phyloP scores from a whole-genome alignment of 129 eudicot genomes.

The Tagetes patula region DNA sequence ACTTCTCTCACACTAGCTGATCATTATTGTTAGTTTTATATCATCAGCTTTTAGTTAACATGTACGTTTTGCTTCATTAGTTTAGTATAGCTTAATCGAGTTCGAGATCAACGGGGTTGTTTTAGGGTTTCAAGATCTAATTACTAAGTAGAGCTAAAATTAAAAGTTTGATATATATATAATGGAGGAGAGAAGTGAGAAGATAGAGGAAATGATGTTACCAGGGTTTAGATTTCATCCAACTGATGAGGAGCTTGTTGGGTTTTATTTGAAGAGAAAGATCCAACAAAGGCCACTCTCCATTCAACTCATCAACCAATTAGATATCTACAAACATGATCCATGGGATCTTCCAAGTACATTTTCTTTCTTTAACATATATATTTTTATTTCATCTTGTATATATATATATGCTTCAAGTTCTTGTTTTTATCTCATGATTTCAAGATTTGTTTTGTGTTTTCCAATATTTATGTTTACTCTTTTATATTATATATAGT shows the following conservation, averaged over 20 bases:
- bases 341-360: slow-evolving; percentile 99
- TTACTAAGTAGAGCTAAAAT: slow-evolving; percentile 5
- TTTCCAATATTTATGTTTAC: neutral
- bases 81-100: neutral
- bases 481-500: neutral
- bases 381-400: slow-evolving; percentile 49
- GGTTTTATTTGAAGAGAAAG: slow-evolving; percentile 86
- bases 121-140: neutral
- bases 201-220: slow-evolving; percentile 72
- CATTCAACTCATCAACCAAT: slow-evolving; percentile 86
- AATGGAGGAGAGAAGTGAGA: slow-evolving; percentile 64
- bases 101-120: neutral
- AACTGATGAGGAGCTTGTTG: slow-evolving; percentile 90
- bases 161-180: neutral
- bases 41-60: neutral
- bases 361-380: neutral
- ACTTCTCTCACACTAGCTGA: neutral
- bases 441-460: slow-evolving; percentile 2
- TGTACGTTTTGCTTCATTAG: neutral
- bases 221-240: slow-evolving; percentile 99
- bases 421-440: slow-evolving; percentile 1
- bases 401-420: slow-evolving; percentile 32
- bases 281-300: slow-evolving; percentile 86
- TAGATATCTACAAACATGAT: slow-evolving; percentile 81
- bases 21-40: slow-evolving; percentile 7